Base-by-base conservation (phyloP, 495 filamentous ascomycete genomes). In the Talaromyces wortmannii region DNA sequence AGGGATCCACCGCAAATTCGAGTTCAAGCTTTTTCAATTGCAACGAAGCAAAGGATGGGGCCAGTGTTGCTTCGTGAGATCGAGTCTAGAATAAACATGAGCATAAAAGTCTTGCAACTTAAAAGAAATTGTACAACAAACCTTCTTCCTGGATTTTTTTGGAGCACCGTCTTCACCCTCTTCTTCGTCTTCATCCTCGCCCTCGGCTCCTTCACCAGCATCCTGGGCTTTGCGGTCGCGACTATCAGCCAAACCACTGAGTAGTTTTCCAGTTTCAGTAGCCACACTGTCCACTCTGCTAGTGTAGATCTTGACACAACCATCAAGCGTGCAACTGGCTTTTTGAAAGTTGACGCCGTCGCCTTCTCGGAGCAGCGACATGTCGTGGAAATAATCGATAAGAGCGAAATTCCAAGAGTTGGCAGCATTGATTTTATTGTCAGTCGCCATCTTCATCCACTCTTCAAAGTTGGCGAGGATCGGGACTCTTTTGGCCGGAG, bases 381-480 rank as follows among this genome's bases (percentile, higher is more conserved):
- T 97, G 63, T 99, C 94, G 63, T 99, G 92, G 64, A 99, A 99
- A 68, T 99, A 99, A 68, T 99, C 94, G 65, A 99, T 99, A 6
- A 99, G 81, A 2, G 94, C 94, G 70, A 99, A 97, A 64, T 97
- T 97, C 94, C 94, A 99, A 15, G 94, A 97, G 69, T 99, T 99
- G 23, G 88, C 84, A 44, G 94, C 95, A 66, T 97, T 99, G 73
- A 99, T 99, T 78, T 99, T 99, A 77, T 99, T 99, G 75, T 99
- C 94, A 18, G 92, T 97, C 8, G 95, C 95, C 90, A 97, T 92
- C 81, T 97, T 99, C 95, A 99, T 97, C 94, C 94, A 97, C 65
- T 99, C 95, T 69, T 99, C 94, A 63, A 97, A 99, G 71, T 97
- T 97, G 51, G 95, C 95, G 51, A 97, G 67, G 54, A 99, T 88